A percentile compares a stretch with the other conserved stretches of the same genome.
Evolutionary conservation across 1,139 yeast species (phyloP).

Genomic region (Blastobotrys persicus): DNA sequence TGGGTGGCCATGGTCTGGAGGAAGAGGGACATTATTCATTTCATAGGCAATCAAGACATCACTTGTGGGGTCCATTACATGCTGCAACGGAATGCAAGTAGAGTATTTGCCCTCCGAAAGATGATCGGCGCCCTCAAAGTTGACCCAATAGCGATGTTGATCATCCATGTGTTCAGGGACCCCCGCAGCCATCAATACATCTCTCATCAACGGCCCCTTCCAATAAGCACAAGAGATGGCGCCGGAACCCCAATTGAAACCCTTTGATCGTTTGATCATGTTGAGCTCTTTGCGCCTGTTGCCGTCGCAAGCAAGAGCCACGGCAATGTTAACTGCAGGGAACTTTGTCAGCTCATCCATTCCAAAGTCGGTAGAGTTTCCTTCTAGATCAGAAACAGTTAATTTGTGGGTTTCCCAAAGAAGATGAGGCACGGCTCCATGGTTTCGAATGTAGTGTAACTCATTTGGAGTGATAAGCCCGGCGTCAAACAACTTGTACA

Average conservation of each 20-base stretch:
- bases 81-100: slow-evolving; percentile 33
- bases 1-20: slow-evolving; percentile 40
- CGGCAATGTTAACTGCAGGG: slow-evolving; percentile 31
- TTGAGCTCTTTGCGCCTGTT: slow-evolving; percentile 40
- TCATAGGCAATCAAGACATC: slow-evolving; percentile 36
- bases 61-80: slow-evolving; percentile 37
- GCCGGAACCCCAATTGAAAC: slow-evolving; percentile 40
- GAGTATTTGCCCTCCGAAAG: slow-evolving; percentile 40
- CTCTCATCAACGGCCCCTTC: slow-evolving; percentile 37
- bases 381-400: background rate
- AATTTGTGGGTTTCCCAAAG: background rate
- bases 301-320: slow-evolving; percentile 40
- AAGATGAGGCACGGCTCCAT: slow-evolving; percentile 35
- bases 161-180: slow-evolving; percentile 29
- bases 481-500: background rate
- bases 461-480: slow-evolving; percentile 32
- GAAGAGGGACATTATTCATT: slow-evolving; percentile 36
- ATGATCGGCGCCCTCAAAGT: slow-evolving; percentile 38
- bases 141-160: slow-evolving; percentile 30
- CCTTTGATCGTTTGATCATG: slow-evolving; percentile 37
- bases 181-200: slow-evolving; percentile 25
- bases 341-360: slow-evolving; percentile 14
- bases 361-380: background rate
- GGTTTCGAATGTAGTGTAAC: slow-evolving; percentile 39
- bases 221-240: slow-evolving; percentile 38